Evolutionary conservation across 495 filamentous ascomycete genomes (phyloP).

Genomic region (Beverwykella pulmonaria): DNA sequence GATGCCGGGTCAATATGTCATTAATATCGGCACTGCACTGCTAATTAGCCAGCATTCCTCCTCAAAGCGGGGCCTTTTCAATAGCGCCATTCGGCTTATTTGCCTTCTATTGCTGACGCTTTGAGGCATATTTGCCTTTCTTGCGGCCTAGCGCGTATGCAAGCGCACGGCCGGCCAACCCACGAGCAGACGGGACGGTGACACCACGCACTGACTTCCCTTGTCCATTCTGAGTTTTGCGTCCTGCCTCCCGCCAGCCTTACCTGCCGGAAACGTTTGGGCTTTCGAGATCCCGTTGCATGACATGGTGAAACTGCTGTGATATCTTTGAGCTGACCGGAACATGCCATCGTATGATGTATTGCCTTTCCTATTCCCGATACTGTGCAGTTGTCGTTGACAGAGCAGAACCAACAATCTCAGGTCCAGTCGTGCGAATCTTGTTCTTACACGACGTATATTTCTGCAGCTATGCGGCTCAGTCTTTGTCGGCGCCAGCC

Average conservation of each 20-base stretch:
- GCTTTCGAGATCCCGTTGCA: conserved; percentile 6
- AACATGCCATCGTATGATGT: not conserved
- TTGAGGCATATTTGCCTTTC: conserved; percentile 17
- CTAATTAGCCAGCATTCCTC: conserved; percentile 27
- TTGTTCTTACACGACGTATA: not conserved
- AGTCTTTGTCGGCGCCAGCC: conserved; percentile 5
- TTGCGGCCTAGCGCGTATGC: not conserved
- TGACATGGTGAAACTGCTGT: conserved; percentile 16
- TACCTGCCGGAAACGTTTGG: conserved; percentile 23
- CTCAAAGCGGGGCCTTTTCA: conserved; percentile 19
- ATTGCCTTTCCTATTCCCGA: no score
- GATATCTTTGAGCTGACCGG: conserved; percentile 6
- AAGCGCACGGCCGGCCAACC: conserved; percentile 4
- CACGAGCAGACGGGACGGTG: conserved; percentile 16
- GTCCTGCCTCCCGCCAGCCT: conserved; percentile 3
- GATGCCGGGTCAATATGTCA: not conserved
- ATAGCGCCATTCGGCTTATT: conserved; percentile 12
- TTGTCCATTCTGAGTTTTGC: conserved; percentile 1
- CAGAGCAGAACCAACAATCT: no score
- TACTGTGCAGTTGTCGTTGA: no score
- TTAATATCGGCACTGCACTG: conserved; percentile 12
- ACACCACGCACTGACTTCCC: conserved; percentile 9
- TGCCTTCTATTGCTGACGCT: conserved; percentile 2
- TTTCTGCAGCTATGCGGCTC: conserved; percentile 32
- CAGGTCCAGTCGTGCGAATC: conserved; percentile 23